These are phyloP conservation scores for Calophaca sinica DNA, from an alignment of 306 rosid genomes.

Conservation along the genomic window DNA sequence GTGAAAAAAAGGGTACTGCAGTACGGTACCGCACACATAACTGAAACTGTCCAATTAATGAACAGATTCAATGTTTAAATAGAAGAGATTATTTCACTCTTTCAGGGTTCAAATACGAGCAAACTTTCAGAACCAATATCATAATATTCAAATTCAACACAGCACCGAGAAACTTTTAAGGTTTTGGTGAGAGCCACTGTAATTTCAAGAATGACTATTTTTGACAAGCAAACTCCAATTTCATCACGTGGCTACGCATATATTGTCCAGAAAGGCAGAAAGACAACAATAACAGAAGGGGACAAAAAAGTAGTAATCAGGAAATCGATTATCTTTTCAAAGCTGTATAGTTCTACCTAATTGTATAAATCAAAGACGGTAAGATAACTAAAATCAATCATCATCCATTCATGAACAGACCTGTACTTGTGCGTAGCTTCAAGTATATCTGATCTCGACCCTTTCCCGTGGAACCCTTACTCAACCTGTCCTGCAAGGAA, in stretches of 20 bases:
- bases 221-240: conserved; percentile 5
- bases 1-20: not conserved
- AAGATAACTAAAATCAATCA: conserved; percentile 35
- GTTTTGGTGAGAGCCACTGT: conserved; percentile 4
- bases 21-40: conserved; percentile 17
- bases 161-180: conserved; percentile 7
- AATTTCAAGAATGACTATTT: conserved; percentile 14
- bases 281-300: not conserved
- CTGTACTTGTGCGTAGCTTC: conserved; percentile 94
- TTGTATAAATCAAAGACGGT: conserved; percentile 20
- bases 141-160: conserved; percentile 1
- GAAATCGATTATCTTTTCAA: conserved; percentile 4
- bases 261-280: not conserved
- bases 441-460: conserved; percentile 84
- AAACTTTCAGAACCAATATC: not conserved
- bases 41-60: conserved; percentile 14
- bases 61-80: conserved; percentile 23
- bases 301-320: not conserved
- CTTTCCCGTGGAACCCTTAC: conserved; percentile 77
- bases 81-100: conserved; percentile 15
- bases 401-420: conserved; percentile 53
- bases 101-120: conserved; percentile 26
- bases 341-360: conserved; percentile 6
- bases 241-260: not conserved
- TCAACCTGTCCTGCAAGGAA: conserved; percentile 90